These are phyloP conservation scores for Inonotus hispidus DNA, from an alignment of 1,284 basidiomycete species.

Conservation along the genomic window DNA sequence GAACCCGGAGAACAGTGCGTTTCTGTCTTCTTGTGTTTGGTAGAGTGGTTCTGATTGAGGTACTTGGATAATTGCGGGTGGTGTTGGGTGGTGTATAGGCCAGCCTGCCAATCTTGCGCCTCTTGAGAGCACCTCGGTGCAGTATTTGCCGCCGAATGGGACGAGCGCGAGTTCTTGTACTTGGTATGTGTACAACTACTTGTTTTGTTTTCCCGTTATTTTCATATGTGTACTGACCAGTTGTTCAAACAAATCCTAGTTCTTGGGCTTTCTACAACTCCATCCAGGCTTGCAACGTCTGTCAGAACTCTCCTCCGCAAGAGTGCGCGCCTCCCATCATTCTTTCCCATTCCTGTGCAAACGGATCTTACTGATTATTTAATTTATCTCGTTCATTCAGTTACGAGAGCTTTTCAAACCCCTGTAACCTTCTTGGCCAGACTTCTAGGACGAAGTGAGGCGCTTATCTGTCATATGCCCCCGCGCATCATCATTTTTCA, in stretches of 20 bases:
- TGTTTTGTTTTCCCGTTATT: background rate
- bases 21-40: background rate
- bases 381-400: background rate
- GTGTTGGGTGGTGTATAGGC: background rate
- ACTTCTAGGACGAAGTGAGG: slow-evolving; percentile 1
- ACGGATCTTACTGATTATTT: background rate
- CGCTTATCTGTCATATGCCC: background rate
- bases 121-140: background rate
- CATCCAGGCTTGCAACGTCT: slow-evolving; percentile 12
- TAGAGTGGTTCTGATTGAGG: background rate
- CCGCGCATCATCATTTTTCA: background rate
- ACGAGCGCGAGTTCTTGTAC: slow-evolving; percentile 3
- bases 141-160: slow-evolving; percentile 7
- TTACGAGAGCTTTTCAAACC: background rate
- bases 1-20: background rate
- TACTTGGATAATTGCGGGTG: background rate
- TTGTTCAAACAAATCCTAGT: background rate
- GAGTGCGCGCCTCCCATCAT: background rate
- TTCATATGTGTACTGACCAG: background rate
- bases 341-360: background rate
- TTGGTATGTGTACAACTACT: slow-evolving; percentile 9
- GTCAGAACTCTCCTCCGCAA: slow-evolving; percentile 3
- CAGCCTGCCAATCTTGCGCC: slow-evolving; percentile 2
- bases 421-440: background rate
- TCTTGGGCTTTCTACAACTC: slow-evolving; percentile 17